Percentiles rank a stretch among this genome's conserved stretches.
phyloP scores from a whole-genome alignment of 768 basidiomycete species.

The Russula olivacea region DNA sequence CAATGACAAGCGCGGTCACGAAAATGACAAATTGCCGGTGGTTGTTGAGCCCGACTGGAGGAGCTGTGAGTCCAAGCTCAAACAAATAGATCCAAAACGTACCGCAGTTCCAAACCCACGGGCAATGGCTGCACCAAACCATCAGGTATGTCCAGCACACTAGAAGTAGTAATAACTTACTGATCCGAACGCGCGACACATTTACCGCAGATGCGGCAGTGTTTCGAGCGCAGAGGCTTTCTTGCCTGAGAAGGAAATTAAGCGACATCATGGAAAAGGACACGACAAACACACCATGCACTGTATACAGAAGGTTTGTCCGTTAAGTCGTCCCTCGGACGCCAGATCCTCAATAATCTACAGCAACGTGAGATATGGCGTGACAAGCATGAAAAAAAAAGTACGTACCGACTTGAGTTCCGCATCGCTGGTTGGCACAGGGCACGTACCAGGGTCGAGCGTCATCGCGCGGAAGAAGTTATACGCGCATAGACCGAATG shows the following conservation, averaged over 20 bases:
- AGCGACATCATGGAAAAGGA: not conserved
- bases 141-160: constrained; percentile 10
- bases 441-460: constrained; percentile 85
- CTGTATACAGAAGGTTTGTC: constrained; percentile 92
- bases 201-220: constrained; percentile 86
- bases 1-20: constrained; percentile 75
- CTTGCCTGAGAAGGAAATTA: constrained; percentile 46
- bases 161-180: constrained; percentile 42
- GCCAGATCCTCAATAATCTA: constrained; percentile 90
- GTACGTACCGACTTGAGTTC: constrained; percentile 80
- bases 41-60: constrained; percentile 80
- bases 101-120: constrained; percentile 99
- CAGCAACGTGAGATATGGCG: not conserved
- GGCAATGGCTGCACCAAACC: constrained; percentile 67
- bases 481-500: constrained; percentile 31
- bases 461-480: constrained; percentile 45
- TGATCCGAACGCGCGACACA: constrained; percentile 92
- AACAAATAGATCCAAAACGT: constrained; percentile 30
- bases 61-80: constrained; percentile 7
- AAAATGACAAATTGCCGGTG: constrained; percentile 97
- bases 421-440: constrained; percentile 71
- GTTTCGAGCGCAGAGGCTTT: constrained; percentile 90
- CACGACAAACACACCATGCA: constrained; percentile 64
- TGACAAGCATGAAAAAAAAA: not conserved
- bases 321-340: constrained; percentile 81